Percentiles rank a stretch among this genome's conserved stretches.
Evolutionary conservation across 306 rosid species (phyloP).

Genomic region (Alnus rubra): DNA sequence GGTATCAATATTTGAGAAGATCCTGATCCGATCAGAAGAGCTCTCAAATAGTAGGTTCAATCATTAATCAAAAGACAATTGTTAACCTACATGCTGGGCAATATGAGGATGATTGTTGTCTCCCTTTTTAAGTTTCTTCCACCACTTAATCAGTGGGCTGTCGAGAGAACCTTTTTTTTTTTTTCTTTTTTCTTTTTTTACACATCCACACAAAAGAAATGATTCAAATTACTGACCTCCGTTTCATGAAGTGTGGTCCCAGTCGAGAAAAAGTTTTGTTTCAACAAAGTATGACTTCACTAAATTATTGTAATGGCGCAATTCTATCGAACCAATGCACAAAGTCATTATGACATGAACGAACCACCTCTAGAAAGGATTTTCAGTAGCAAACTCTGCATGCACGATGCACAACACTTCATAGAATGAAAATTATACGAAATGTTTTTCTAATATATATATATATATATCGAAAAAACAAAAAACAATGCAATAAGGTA

Average conservation of each 20-base stretch:
- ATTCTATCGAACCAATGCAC: no score
- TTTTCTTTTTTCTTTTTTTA: no score
- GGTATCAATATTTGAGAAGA: no score
- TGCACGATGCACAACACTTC: background rate
- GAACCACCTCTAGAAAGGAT: background rate
- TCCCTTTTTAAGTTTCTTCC: background rate
- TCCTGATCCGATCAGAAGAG: no score
- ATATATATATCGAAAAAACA: background rate
- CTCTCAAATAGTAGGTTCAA: no score
- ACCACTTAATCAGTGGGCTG: background rate
- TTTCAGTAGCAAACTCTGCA: background rate
- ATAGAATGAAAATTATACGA: background rate
- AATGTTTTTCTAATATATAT: background rate
- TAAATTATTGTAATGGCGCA: background rate
- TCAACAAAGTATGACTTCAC: background rate
- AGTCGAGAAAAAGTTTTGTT: background rate
- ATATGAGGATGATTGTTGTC: background rate
- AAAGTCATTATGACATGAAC: background rate
- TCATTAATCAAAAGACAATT: background rate
- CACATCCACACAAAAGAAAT: no score
- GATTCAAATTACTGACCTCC: no score
- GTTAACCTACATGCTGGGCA: background rate
- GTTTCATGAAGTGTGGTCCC: no score
- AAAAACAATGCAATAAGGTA: background rate
- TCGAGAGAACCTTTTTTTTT: background rate